These are phyloP conservation scores for Eucalyptus curtisii DNA, from an alignment of 345 rosid genomes.

Conservation along the genomic window DNA sequence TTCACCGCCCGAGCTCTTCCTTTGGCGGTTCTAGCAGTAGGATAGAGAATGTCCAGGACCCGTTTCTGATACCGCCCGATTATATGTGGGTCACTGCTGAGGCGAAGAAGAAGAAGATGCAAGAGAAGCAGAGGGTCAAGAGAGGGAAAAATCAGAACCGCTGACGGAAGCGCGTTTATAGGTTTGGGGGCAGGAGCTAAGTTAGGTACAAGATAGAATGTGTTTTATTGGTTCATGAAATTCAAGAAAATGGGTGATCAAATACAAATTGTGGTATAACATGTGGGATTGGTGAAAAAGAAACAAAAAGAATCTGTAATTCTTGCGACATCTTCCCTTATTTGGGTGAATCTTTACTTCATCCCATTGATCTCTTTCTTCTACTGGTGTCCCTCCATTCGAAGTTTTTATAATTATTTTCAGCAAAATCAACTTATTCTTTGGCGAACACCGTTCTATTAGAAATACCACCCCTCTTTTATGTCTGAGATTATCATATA, in stretches of 20 bases:
- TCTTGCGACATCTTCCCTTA: background rate
- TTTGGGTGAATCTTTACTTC: background rate
- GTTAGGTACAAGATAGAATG: background rate
- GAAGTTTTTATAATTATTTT: background rate
- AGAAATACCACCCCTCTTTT: background rate
- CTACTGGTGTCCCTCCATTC: background rate
- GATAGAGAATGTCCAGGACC: constrained; percentile 57
- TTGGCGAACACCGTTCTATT: background rate
- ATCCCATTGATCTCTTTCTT: background rate
- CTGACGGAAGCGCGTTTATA: background rate
- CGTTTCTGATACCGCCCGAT: constrained; percentile 64
- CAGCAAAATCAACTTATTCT: background rate
- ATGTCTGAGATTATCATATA: background rate
- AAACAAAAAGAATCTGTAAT: background rate
- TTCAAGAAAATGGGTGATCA: background rate
- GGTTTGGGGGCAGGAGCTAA: background rate
- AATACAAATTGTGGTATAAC: background rate
- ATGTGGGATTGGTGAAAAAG: background rate
- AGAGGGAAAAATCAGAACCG: constrained; percentile 39
- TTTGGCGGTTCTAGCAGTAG: constrained; percentile 31
- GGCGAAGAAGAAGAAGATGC: constrained; percentile 87
- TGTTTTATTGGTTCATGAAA: background rate
- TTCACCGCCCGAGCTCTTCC: constrained; percentile 39
- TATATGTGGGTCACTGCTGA: constrained; percentile 77
- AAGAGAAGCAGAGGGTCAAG: constrained; percentile 72